Conservation (phyloP, 805 yeast species). For the Ogataea trehalophila region DNA sequence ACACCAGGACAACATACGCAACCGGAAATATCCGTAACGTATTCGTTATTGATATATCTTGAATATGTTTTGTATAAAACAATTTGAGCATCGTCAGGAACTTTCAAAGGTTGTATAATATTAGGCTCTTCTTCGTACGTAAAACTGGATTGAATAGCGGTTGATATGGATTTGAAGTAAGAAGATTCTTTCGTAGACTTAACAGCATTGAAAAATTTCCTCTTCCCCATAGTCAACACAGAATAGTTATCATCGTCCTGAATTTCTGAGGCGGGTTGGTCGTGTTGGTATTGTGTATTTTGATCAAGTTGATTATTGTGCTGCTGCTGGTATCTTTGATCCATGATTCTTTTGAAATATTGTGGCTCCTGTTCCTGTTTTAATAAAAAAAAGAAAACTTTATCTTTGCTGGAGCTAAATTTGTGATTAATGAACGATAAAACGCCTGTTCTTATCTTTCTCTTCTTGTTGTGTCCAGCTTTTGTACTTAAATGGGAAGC, state of each 20-base stretch:
- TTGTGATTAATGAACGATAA: conserved; percentile 10
- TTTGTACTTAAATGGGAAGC: conserved; percentile 6
- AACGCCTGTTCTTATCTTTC: conserved; percentile 3
- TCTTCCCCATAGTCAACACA: conserved; percentile 28
- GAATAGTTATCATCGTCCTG: conserved; percentile 8
- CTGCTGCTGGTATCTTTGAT: conserved; percentile 5
- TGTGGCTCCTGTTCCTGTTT: conserved; percentile 14
- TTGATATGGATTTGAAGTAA: conserved; percentile 43
- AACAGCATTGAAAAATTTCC: conserved; percentile 43
- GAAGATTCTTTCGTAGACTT: conserved; percentile 44
- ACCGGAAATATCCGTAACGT: conserved; percentile 64
- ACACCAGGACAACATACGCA: conserved; percentile 66
- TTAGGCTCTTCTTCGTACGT: conserved; percentile 13
- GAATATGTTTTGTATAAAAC: conserved; percentile 56
- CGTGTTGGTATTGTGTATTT: not conserved
- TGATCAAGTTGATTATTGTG: not conserved
- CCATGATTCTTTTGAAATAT: conserved; percentile 13
- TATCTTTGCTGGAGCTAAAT: conserved; percentile 21
- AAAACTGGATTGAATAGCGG: conserved; percentile 31
- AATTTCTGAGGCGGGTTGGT: not conserved
- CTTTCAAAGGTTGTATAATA: conserved; percentile 6
- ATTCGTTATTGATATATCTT: conserved; percentile 33
- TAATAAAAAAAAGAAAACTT: conserved; percentile 24
- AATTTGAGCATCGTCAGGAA: conserved; percentile 58
- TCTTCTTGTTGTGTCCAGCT: not conserved